Evolutionary conservation across 148 eudicot species (phyloP).

Genomic region (Arbutus unedo): DNA sequence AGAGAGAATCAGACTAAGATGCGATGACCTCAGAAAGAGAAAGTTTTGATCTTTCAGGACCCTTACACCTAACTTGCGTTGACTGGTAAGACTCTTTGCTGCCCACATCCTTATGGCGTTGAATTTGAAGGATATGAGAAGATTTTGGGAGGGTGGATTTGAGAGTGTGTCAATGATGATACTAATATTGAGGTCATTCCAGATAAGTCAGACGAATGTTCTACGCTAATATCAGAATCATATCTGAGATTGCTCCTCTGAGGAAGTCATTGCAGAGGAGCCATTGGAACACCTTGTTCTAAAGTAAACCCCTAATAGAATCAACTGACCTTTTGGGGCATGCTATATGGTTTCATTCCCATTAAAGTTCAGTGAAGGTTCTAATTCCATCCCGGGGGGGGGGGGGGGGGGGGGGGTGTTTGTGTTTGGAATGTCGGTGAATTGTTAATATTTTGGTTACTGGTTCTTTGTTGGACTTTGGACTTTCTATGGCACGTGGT

Average conservation of each 20-base stretch:
- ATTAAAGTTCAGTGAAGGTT: background rate
- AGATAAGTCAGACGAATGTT: background rate
- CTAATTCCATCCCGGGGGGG: background rate
- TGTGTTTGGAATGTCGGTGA: background rate
- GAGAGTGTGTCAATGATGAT: background rate
- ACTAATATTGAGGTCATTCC: background rate
- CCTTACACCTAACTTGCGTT: conserved; percentile 58
- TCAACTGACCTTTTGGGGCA: background rate
- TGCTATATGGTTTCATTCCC: background rate
- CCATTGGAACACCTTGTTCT: background rate
- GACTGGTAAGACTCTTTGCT: conserved; percentile 58
- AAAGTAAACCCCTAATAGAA: background rate
- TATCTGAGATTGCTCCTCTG: background rate
- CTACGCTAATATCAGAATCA: background rate
- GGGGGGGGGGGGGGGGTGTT: too few relatives aligned
- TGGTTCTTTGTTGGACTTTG: background rate
- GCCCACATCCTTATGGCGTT: background rate
- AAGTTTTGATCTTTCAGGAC: conserved; percentile 57
- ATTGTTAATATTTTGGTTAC: too few relatives aligned
- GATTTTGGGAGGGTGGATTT: background rate
- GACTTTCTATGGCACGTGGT: background rate
- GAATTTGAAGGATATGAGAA: background rate
- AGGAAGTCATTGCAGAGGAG: too few relatives aligned
- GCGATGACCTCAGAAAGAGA: conserved; percentile 51
- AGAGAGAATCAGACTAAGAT: background rate